phyloP scores from a whole-genome alignment of 345 rosid genomes.

The Salix dunnii region DNA sequence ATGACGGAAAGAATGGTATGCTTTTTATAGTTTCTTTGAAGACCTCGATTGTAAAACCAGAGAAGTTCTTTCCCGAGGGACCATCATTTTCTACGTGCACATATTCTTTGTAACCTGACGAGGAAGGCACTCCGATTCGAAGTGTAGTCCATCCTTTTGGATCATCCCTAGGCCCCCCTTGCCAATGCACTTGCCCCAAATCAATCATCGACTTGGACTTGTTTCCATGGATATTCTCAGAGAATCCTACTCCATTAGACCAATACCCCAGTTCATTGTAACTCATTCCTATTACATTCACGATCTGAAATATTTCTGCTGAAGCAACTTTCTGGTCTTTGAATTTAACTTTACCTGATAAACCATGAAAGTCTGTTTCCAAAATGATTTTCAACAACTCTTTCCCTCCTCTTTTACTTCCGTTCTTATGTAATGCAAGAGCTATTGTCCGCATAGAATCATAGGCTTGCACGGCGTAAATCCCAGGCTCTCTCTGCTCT shows the following conservation, averaged over 20 bases:
- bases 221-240: background rate
- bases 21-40: background rate
- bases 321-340: conserved; percentile 4
- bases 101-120: background rate
- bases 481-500: conserved; percentile 17
- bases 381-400: conserved; percentile 4
- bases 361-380: conserved; percentile 9
- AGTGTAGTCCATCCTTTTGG: conserved; percentile 26
- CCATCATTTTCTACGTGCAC: background rate
- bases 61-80: background rate
- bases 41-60: conserved; percentile 20
- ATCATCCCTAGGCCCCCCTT: conserved; percentile 10
- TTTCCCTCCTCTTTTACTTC: background rate
- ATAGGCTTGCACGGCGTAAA: conserved; percentile 22
- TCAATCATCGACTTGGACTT: conserved; percentile 10
- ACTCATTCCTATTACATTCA: conserved; percentile 22
- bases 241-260: conserved; percentile 23
- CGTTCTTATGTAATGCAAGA: background rate
- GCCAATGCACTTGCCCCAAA: conserved; percentile 25
- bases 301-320: conserved; percentile 4
- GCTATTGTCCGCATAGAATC: conserved; percentile 16
- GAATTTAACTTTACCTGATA: conserved; percentile 16
- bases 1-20: conserved; percentile 16
- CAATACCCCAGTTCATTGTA: conserved; percentile 27
- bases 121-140: conserved; percentile 19